Evolutionary conservation across 352 stramenopile genomes (phyloP).

Genomic region (Phytophthora gonapodyides): DNA sequence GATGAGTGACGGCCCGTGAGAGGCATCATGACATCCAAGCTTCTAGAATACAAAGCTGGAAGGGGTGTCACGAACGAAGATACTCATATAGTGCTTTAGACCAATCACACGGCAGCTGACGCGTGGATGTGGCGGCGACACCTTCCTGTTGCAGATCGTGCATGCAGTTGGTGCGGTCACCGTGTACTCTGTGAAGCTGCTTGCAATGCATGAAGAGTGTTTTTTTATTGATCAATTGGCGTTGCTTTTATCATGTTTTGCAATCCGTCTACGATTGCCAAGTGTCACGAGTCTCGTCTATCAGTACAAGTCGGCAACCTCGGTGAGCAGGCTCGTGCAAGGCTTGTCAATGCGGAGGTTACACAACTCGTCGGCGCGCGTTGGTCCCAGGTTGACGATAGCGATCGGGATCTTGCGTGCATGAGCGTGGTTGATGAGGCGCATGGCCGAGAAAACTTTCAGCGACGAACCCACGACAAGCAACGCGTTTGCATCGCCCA

Average conservation of each 20-base stretch:
- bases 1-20: neutral
- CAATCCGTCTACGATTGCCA: constrained; percentile 1
- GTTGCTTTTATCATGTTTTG: constrained; percentile 8
- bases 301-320: constrained; percentile 38
- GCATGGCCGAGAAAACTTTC: constrained; percentile 95
- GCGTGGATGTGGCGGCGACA: too few species aligned
- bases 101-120: too few species aligned
- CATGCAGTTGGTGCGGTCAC: too few species aligned
- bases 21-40: constrained; percentile 6
- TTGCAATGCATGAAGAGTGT: too few species aligned
- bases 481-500: constrained; percentile 89
- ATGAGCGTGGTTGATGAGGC: constrained; percentile 85
- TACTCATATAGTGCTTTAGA: too few species aligned
- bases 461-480: constrained; percentile 95
- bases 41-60: too few species aligned
- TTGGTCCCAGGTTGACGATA: constrained; percentile 90
- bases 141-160: too few species aligned
- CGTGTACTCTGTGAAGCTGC: too few species aligned
- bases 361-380: constrained; percentile 82
- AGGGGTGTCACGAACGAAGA: too few species aligned
- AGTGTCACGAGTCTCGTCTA: constrained; percentile 15
- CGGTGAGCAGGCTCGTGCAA: constrained; percentile 57
- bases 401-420: constrained; percentile 69
- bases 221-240: too few species aligned
- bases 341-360: constrained; percentile 72